Evolutionary conservation across 352 stramenopile genomes (phyloP), one percentile per base, ranked within the genome.

Genomic region (Phytophthora parvispora): DNA sequence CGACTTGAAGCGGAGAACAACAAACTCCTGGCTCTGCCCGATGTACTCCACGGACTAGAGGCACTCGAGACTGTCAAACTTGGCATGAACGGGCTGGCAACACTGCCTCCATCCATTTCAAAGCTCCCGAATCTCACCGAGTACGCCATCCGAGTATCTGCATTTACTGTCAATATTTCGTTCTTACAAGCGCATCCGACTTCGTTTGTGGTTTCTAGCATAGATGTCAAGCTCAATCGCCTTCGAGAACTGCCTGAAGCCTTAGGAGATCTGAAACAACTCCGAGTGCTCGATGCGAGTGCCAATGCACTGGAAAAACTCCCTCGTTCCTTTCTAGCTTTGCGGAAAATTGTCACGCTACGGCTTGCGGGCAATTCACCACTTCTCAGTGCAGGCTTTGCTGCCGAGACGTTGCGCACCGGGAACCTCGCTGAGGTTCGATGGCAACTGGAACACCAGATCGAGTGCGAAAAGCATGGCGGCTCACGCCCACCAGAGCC

Each of bases 191-290:
- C n/a, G n/a, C n/a, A n/a, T n/a, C n/a, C n/a, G n/a, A n/a, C n/a
- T n/a, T n/a, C n/a, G n/a, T n/a, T n/a, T n/a, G n/a, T n/a, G n/a
- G n/a, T 52, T 51, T 51, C 6, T 6, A 53, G 82, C 25, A 65
- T 93, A 25, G 87, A 95, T 63, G 50, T 93, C 18, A 95, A 93
- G 56, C 67, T 93, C 27, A 95, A 95, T 72, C 82, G 82, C 1
- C 72, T 95, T 47, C 60, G 70, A 61, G 43, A 61, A 16, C 57
- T 95, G 1, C 84, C 84, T 1, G 59, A 75, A 4, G 51, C 74
- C 10, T 72, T 95, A 45, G 82, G 84, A 12, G 63, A 75, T n/a
- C 58, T 95, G 3, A 49, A 55, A 3, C 74, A 71, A 2, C 72
- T 93, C 8, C 60, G 72, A 0, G 50, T 67, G 2, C 59, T 95